A percentile compares a stretch with the other conserved stretches of the same genome.
These are phyloP conservation scores for Trifolium subterraneum DNA, from an alignment of 306 rosid genomes.

Conservation along the genomic window DNA sequence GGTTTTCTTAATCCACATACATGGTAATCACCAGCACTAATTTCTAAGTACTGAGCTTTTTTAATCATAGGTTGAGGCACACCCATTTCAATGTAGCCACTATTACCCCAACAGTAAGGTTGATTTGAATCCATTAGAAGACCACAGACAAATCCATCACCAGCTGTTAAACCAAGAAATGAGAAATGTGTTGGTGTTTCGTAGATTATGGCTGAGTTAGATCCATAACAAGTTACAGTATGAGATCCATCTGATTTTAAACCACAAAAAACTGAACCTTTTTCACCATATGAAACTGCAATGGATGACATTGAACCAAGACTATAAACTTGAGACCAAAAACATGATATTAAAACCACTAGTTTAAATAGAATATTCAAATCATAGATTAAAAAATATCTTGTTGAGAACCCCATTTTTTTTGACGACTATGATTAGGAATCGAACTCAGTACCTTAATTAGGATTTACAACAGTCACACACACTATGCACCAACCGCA, in stretches of 20 bases:
- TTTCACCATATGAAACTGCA: slow-evolving; percentile 85
- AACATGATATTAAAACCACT: slow-evolving; percentile 52
- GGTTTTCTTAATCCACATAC: slow-evolving; percentile 65
- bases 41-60: slow-evolving; percentile 71
- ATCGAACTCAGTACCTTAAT: background rate
- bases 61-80: slow-evolving; percentile 84
- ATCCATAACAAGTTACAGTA: slow-evolving; percentile 78
- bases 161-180: slow-evolving; percentile 77
- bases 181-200: slow-evolving; percentile 71
- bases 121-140: slow-evolving; percentile 74
- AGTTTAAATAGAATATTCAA: slow-evolving; percentile 47
- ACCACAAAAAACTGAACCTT: slow-evolving; percentile 82
- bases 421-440: background rate
- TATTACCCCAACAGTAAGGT: slow-evolving; percentile 97
- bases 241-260: slow-evolving; percentile 86
- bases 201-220: slow-evolving; percentile 77
- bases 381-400: slow-evolving; percentile 38
- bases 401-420: slow-evolving; percentile 28
- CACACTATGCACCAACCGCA: background rate
- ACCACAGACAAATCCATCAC: slow-evolving; percentile 93
- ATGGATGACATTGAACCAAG: slow-evolving; percentile 92
- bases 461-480: background rate
- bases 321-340: slow-evolving; percentile 59
- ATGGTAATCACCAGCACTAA: slow-evolving; percentile 96
- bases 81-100: slow-evolving; percentile 72